A percentile compares a stretch with the other conserved stretches of the same genome.
phyloP scores from a whole-genome alignment of 1,139 yeast species.

The Wickerhamomyces sp. region DNA sequence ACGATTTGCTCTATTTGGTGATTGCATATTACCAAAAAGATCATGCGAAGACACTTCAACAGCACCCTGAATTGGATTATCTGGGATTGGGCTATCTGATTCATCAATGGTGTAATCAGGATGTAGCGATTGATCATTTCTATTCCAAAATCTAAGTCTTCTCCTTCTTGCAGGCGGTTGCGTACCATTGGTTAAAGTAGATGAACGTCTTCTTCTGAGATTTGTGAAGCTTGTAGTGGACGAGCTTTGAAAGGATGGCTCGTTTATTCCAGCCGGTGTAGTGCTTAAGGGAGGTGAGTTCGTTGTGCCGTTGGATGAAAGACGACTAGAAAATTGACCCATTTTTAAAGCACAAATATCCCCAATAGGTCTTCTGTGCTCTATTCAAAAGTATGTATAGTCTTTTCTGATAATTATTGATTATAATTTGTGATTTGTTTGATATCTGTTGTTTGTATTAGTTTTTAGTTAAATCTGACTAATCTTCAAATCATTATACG shows the following conservation, averaged over 20 bases:
- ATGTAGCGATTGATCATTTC: slow-evolving; percentile 2
- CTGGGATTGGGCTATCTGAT: not conserved
- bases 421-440: too few relatives aligned
- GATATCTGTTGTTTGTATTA: too few relatives aligned
- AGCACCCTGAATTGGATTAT: not conserved
- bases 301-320: too few relatives aligned
- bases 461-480: too few relatives aligned
- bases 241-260: not conserved
- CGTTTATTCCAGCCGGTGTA: not conserved
- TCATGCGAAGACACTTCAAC: slow-evolving; percentile 8
- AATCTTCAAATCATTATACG: too few relatives aligned
- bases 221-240: not conserved
- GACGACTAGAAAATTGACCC: slow-evolving; percentile 6
- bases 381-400: too few relatives aligned
- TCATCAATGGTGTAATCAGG: not conserved
- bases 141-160: slow-evolving; percentile 17
- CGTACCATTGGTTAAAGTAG: slow-evolving; percentile 10
- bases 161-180: slow-evolving; percentile 20
- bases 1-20: too few relatives aligned
- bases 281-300: not conserved
- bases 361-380: too few relatives aligned
- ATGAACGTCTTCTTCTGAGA: slow-evolving; percentile 22
- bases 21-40: too few relatives aligned
- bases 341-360: too few relatives aligned
- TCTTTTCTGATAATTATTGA: too few relatives aligned